Conservation (phyloP, 805 yeast genomes). For the Wickerhamiella siamensis region DNA sequence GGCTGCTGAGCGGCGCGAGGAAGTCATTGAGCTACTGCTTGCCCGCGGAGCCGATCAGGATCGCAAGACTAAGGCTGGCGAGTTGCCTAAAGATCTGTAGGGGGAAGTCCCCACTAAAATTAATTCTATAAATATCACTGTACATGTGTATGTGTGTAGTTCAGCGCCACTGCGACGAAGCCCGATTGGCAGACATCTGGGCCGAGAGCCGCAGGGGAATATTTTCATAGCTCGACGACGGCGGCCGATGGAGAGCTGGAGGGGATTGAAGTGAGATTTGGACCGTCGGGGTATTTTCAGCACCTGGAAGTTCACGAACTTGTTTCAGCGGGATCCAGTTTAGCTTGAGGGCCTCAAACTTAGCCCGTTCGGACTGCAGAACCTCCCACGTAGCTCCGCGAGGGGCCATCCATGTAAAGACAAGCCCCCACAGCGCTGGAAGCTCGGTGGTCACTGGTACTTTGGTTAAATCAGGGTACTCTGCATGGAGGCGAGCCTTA, state of each 20-base stretch:
- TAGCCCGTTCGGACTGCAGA: background rate
- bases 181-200: background rate
- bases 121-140: background rate
- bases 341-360: background rate
- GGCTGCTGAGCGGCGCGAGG: constrained; percentile 77
- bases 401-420: background rate
- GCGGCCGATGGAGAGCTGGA: background rate
- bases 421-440: background rate
- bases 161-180: background rate
- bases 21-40: constrained; percentile 48
- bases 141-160: background rate
- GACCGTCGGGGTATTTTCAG: background rate
- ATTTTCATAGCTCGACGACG: background rate
- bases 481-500: constrained; percentile 16
- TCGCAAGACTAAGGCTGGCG: constrained; percentile 36
- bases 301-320: background rate
- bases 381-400: background rate
- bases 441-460: constrained; percentile 10
- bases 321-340: constrained; percentile 1
- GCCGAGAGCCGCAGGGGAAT: background rate
- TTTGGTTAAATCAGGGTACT: constrained; percentile 19
- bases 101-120: no score
- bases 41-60: constrained; percentile 51
- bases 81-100: constrained; percentile 31
- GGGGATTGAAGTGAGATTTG: background rate